Evolutionary conservation across 2,329 filamentous ascomycete genomes (phyloP), one percentile per base, ranked within the genome.

Genomic region (Anthostomella pinea): DNA sequence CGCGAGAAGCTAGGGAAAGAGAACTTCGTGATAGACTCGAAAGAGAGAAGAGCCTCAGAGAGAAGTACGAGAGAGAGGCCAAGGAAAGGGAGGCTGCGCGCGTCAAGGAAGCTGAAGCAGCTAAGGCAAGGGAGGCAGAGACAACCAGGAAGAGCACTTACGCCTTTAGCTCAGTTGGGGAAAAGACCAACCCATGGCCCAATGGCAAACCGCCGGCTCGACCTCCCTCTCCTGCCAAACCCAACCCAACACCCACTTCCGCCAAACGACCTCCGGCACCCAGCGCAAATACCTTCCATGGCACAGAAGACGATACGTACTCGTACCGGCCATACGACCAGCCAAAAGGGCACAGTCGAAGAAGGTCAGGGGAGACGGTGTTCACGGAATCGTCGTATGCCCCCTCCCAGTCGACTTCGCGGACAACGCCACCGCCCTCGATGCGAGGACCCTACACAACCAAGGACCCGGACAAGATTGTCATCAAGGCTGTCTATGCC

Each of bases 391-490:
- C 85, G 10, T 95, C 88, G 1, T 96, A 91, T 63, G 85, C 88
- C 2, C 77, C 86, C 2, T 94, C 88, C 8, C 81, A 87, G 41
- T 89, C 87, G 11, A 96, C 90, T 1, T 76, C 87, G 8, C 81
- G 81, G 39, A 95, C 90, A 6, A 87, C 87, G 5, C 87, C 90
- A 7, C 88, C 90, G 11, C 83, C 86, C 2, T 89, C 85, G 3
- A 75, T 83, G 47, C 79, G 86, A 30, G 81, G 82, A 2, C 78
- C 87, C 2, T 97, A 96, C 64, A 77, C 80, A 22, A 96, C 89
- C 18, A 87, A 86, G 48, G 88, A 97, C 59, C 90, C 91, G 0
- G 82, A 95, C 67, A 98, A 98, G 74, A 93, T 98, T 58, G 83
- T 95, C 45, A 91, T 98, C 64, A 85, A 85, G 56, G 93, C 84